Base-by-base conservation (phyloP, 306 rosid genomes). In the Cucumis hystrix region DNA sequence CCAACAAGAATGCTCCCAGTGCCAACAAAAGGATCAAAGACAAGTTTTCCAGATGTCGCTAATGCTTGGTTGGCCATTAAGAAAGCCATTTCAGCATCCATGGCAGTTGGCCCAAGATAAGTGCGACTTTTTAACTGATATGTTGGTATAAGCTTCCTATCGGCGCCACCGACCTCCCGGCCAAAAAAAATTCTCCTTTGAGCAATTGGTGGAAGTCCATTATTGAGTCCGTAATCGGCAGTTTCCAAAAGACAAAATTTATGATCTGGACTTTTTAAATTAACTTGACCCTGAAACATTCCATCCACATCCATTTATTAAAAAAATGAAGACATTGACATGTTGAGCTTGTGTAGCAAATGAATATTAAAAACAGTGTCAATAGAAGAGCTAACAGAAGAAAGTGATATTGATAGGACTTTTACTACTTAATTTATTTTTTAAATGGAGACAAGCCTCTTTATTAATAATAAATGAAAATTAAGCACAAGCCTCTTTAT, bases 21-120 rank as follows among this genome's bases (percentile, higher is more conserved):
- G 82, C 98, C 98, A 82, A 89, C 97, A 49, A 95, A 95, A 70
- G 98, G 98, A 76, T 95, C 98, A 82, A 71, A 92, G 61, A 95
- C 85, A 54, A 95, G 92, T 87, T 92, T 95, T 76, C 97, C 97
- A 1, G 93, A 79, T 71, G 85, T 51, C 37, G 87, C 93, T 56
- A 92, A 85, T 51, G 96, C 97, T 86, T 95, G 98, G 80, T 95
- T 95, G 81, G 96, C 97, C 98, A 95, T 95, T 71, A 95, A 83
- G 84, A 95, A 92, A 70, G 97, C 97, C 81, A 95, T 86, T 86
- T 95, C 98, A 6, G 98, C 97, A 86, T 95, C 98, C 98, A 95
- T 95, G 78, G 98, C 98, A n/a, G 98, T 95, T 81, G 98, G 98
- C 63, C 98, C 98, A 65, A 95, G 96, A 88, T 95, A 95, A 68